A percentile compares a stretch with the other conserved stretches of the same genome.
These are phyloP conservation scores for Nitzschia sp. DNA, from an alignment of 108 stramenopile species.

Conservation along the genomic window DNA sequence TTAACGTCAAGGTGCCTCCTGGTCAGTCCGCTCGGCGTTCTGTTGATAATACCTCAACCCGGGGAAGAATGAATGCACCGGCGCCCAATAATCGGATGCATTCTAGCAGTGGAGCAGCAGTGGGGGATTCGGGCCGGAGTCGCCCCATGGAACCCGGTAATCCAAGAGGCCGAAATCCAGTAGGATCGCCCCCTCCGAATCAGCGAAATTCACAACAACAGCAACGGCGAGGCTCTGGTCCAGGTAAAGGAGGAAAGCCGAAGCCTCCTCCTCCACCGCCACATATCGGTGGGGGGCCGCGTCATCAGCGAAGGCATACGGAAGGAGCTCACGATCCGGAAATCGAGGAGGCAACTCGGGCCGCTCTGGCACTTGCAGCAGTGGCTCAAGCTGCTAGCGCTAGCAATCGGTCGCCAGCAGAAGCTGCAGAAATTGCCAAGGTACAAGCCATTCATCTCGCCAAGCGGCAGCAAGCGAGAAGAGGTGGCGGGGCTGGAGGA, in stretches of 20 bases:
- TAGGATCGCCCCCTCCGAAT: conserved; percentile 15
- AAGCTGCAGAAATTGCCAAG: conserved; percentile 50
- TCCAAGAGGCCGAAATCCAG: conserved; percentile 6
- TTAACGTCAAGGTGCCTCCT: not conserved
- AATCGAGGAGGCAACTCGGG: conserved; percentile 32
- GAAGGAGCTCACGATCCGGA: conserved; percentile 5
- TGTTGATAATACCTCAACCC: not conserved
- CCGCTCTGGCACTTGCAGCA: conserved; percentile 50
- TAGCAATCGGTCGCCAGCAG: conserved; percentile 49
- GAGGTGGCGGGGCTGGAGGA: not conserved
- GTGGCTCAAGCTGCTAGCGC: conserved; percentile 55
- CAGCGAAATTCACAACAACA: conserved; percentile 10
- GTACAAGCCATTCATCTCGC: conserved; percentile 40
- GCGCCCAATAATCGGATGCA: conserved; percentile 7
- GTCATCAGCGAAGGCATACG: not conserved
- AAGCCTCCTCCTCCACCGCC: conserved; percentile 2
- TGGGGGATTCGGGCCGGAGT: not conserved
- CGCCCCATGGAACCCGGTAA: not conserved
- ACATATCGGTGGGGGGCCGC: conserved; percentile 1
- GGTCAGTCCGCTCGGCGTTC: conserved; percentile 5
- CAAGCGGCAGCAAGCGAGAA: conserved; percentile 16
- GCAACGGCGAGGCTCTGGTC: not conserved
- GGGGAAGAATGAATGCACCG: conserved; percentile 12
- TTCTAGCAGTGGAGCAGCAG: not conserved
- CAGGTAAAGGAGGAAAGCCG: not conserved